A percentile compares a stretch with the other conserved stretches of the same genome.
phyloP scores from a whole-genome alignment of 2,329 filamentous ascomycete genomes.

The Hypocrella siamensis region DNA sequence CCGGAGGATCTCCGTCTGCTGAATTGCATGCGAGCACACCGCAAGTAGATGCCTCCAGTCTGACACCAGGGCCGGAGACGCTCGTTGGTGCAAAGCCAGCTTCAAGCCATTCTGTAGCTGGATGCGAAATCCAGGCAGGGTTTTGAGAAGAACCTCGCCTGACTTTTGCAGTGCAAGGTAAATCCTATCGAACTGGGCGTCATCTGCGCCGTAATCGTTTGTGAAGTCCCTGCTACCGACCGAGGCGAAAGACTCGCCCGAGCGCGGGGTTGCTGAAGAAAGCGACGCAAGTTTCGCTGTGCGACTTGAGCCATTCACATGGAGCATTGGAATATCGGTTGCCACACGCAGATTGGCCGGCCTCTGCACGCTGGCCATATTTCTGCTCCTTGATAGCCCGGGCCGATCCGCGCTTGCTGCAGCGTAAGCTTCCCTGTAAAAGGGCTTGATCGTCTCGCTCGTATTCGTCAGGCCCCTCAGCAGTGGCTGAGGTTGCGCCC shows the following conservation, averaged over 20 bases:
- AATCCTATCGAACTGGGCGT: conserved; percentile 67
- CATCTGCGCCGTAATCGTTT: conserved; percentile 57
- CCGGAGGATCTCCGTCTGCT: conserved; percentile 59
- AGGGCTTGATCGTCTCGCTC: conserved; percentile 33
- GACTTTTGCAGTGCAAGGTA: conserved; percentile 62
- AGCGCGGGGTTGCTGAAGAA: conserved; percentile 57
- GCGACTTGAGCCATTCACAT: conserved; percentile 31
- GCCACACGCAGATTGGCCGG: conserved; percentile 38
- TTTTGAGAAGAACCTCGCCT: conserved; percentile 56
- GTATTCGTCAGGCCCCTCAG: conserved; percentile 8
- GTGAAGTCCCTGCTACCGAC: conserved; percentile 28
- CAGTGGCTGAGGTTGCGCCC: conserved; percentile 7
- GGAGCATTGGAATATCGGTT: conserved; percentile 33
- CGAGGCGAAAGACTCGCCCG: conserved; percentile 64
- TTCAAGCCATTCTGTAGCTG: conserved; percentile 52
- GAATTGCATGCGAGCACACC: conserved; percentile 54
- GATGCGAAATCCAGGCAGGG: conserved; percentile 51
- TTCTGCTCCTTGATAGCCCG: conserved; percentile 15
- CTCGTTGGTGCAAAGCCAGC: conserved; percentile 42
- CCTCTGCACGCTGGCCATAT: conserved; percentile 27
- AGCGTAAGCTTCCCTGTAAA: conserved; percentile 33
- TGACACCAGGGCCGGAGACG: conserved; percentile 42
- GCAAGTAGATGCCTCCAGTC: conserved; percentile 57
- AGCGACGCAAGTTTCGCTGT: conserved; percentile 36
- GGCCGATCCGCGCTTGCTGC: conserved; percentile 37